Evolutionary conservation across 2,329 filamentous ascomycete species (phyloP).

Genomic region (Aspergillus pseudotamarii): DNA sequence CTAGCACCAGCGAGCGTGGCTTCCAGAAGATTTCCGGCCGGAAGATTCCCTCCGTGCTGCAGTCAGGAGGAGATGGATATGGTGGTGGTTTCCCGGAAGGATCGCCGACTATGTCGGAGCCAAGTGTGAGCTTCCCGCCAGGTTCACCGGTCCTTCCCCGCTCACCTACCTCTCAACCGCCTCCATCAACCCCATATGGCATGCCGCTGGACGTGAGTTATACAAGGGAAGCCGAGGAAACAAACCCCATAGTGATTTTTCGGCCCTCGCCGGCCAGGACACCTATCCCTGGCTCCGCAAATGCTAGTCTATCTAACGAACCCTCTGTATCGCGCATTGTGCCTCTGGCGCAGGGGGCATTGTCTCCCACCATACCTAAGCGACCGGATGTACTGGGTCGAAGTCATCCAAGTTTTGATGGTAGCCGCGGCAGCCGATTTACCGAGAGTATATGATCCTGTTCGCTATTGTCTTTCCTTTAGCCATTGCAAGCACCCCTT

Average conservation of each 20-base stretch:
- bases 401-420: constrained; percentile 45
- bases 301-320: constrained; percentile 28
- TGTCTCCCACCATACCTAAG: constrained; percentile 29
- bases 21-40: constrained; percentile 54
- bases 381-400: constrained; percentile 46
- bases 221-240: constrained; percentile 34
- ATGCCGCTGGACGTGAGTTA: constrained; percentile 35
- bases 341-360: constrained; percentile 28
- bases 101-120: constrained; percentile 33
- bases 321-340: constrained; percentile 28
- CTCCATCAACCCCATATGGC: constrained; percentile 32
- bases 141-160: constrained; percentile 28
- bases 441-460: constrained; percentile 38
- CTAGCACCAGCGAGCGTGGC: constrained; percentile 46
- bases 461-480: constrained; percentile 13
- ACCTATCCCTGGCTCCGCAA: constrained; percentile 42
- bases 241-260: constrained; percentile 36
- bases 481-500: not conserved
- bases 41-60: constrained; percentile 51
- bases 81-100: constrained; percentile 39
- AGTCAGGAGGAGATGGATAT: constrained; percentile 50
- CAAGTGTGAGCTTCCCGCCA: constrained; percentile 25
- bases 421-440: constrained; percentile 50
- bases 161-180: constrained; percentile 28
- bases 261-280: constrained; percentile 48